Evolutionary conservation across 1,139 yeast species (phyloP).

Genomic region (Debaryomycetaceae sp.): DNA sequence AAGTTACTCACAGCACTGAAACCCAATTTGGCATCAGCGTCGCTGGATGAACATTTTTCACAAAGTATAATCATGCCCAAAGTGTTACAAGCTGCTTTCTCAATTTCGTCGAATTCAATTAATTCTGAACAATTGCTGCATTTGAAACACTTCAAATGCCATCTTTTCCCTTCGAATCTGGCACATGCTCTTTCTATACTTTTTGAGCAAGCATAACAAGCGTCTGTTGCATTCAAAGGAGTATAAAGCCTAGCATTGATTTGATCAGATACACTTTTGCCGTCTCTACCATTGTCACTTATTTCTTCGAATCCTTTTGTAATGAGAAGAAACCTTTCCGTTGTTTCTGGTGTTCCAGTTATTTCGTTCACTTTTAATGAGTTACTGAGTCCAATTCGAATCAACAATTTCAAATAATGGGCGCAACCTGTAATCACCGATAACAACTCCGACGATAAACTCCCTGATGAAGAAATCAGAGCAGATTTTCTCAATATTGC

Average conservation of each 20-base stretch:
- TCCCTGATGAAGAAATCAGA: slow-evolving; percentile 53
- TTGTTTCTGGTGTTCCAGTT: slow-evolving; percentile 56
- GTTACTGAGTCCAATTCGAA: slow-evolving; percentile 74
- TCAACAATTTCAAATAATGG: slow-evolving; percentile 81
- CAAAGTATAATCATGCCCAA: slow-evolving; percentile 43
- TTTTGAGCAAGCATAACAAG: slow-evolving; percentile 65
- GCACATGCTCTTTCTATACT: slow-evolving; percentile 84
- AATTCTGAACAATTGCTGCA: slow-evolving; percentile 54
- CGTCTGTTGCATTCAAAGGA: slow-evolving; percentile 70
- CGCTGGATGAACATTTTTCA: slow-evolving; percentile 47
- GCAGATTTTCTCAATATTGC: slow-evolving; percentile 63
- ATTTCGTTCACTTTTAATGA: slow-evolving; percentile 66
- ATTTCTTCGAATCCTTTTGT: slow-evolving; percentile 27
- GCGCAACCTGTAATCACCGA: slow-evolving; percentile 90
- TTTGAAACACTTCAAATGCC: slow-evolving; percentile 75
- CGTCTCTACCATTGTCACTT: not conserved
- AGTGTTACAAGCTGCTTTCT: slow-evolving; percentile 25
- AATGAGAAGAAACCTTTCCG: slow-evolving; percentile 58
- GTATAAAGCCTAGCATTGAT: slow-evolving; percentile 22
- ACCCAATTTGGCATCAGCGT: slow-evolving; percentile 48
- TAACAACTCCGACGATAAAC: slow-evolving; percentile 53
- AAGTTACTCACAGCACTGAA: slow-evolving; percentile 67
- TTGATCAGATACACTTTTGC: slow-evolving; percentile 12
- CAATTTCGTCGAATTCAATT: slow-evolving; percentile 31
- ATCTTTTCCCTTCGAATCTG: slow-evolving; percentile 57